Base-by-base conservation (phyloP, 768 basidiomycete species). In the Kwoniella dejecticola region DNA sequence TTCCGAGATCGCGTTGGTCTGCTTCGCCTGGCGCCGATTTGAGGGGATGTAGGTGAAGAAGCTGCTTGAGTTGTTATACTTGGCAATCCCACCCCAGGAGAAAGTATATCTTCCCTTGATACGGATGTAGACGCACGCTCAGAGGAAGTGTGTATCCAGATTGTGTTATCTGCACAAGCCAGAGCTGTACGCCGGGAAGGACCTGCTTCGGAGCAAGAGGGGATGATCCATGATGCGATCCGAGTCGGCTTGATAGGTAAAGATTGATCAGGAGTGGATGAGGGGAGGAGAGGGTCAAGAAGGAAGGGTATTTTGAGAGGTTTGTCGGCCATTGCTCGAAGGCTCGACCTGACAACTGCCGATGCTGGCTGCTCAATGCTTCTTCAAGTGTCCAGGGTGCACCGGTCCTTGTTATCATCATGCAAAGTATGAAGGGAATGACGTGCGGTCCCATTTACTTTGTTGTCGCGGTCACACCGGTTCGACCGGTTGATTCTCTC, bases 211-310 rank as follows among this genome's bases (percentile, higher is more conserved):
- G 4, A 29, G 4, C 63, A 42, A 12, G 64, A 27, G 8, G 42
- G 24, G 12, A 40, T 21, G 0, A 31, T 33, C 74, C 74, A 75
- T 31, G 67, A 45, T 11, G 63, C 69, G 41, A 72, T 33, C 29
- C 71, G 74, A 2, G 67, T 62, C 1, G 74, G 69, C 12, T 42
- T 36, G n/a, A 67, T 44, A 2, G 71, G 67, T 11, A 75, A 24
- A 33, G 30, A 26, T 3, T n/a, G 26, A 15, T 15, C 29, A 1
- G 26, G 33, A 23, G 31, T 26, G 23, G 40, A 52, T 11, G 26
- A 11, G 5, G 49, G 57, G 26, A 50, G 49, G 26, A 41, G 15
- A 7, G 64, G 29, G 55, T 63, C 53, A 21, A 66, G 52, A 1
- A 70, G 55, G 24, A 73, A 21, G 2, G 69, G 68, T 23, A 73